Conservation (phyloP, 768 basidiomycete species). For the Phlegmacium glaucopus region DNA sequence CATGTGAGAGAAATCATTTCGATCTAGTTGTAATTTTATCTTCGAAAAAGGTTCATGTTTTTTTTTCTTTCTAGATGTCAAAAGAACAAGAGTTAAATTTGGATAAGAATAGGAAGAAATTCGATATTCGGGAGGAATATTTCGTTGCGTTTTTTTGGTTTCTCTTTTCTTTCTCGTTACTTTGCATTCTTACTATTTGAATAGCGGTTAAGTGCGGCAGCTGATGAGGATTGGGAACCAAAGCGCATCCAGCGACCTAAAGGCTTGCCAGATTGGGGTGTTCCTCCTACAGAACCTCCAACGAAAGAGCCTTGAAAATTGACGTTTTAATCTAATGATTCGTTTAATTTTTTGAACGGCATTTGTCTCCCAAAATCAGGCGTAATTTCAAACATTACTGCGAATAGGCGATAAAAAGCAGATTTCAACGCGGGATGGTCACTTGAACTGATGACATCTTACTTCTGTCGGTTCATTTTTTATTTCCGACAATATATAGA, state of each 20-base stretch:
- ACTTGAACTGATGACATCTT: no score
- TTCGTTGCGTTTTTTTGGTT: slow-evolving; percentile 70
- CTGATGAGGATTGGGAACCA: slow-evolving; percentile 80
- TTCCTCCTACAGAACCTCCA: slow-evolving; percentile 59
- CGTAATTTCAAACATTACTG: no score
- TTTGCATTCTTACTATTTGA: background rate
- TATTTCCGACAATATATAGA: no score
- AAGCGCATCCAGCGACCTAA: slow-evolving; percentile 80
- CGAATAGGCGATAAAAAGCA: no score
- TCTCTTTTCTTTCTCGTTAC: background rate
- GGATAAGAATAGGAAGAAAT: slow-evolving; percentile 66
- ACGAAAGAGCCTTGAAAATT: background rate
- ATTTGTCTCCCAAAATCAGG: no score
- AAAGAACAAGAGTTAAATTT: slow-evolving; percentile 78
- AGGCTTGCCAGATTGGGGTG: slow-evolving; percentile 94
- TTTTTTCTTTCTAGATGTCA: no score
- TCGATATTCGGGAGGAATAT: slow-evolving; percentile 95
- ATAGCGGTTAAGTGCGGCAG: slow-evolving; percentile 62
- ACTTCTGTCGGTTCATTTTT: no score
- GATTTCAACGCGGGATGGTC: no score
- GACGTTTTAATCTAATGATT: background rate
- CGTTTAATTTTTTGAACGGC: no score
- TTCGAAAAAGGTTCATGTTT: no score
- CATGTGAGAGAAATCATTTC: slow-evolving; percentile 57
- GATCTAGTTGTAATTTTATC: no score